Conservation (phyloP, 768 basidiomycete species). For the Floccularia luteovirens region DNA sequence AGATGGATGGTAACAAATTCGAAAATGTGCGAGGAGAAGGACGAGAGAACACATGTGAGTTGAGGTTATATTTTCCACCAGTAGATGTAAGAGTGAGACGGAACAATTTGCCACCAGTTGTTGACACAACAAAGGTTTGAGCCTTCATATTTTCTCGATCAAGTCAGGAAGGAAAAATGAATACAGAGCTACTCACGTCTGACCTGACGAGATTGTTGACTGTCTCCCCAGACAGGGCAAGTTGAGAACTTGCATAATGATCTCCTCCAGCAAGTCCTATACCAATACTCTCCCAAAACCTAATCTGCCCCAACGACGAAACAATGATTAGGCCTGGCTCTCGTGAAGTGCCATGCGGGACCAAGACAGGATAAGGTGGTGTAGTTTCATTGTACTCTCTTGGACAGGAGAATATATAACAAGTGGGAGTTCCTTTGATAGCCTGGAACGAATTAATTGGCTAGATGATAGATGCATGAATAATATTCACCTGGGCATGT, state of each 20-base stretch:
- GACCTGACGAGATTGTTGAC: slow-evolving; percentile 62
- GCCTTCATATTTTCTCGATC: slow-evolving; percentile 25
- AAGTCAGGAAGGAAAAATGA: slow-evolving; percentile 2
- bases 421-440: slow-evolving; percentile 67
- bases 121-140: slow-evolving; percentile 63
- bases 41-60: slow-evolving; percentile 52
- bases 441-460: slow-evolving; percentile 23
- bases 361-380: slow-evolving; percentile 53
- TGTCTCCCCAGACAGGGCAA: slow-evolving; percentile 49
- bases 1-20: slow-evolving; percentile 32
- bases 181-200: slow-evolving; percentile 37
- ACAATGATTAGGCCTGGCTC: slow-evolving; percentile 87
- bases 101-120: slow-evolving; percentile 59
- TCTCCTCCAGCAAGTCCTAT: slow-evolving; percentile 79
- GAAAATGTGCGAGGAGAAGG: slow-evolving; percentile 36
- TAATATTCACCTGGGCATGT: slow-evolving; percentile 52
- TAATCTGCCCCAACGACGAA: slow-evolving; percentile 60
- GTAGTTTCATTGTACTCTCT: slow-evolving; percentile 26
- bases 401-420: slow-evolving; percentile 78
- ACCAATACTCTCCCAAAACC: slow-evolving; percentile 86
- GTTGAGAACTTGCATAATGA: slow-evolving; percentile 41
- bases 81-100: slow-evolving; percentile 57
- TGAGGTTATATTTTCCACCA: slow-evolving; percentile 60
- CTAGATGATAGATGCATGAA: not conserved
- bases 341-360: slow-evolving; percentile 57